Conservation (phyloP, 495 filamentous ascomycete species). For the Bacidia rubella region DNA sequence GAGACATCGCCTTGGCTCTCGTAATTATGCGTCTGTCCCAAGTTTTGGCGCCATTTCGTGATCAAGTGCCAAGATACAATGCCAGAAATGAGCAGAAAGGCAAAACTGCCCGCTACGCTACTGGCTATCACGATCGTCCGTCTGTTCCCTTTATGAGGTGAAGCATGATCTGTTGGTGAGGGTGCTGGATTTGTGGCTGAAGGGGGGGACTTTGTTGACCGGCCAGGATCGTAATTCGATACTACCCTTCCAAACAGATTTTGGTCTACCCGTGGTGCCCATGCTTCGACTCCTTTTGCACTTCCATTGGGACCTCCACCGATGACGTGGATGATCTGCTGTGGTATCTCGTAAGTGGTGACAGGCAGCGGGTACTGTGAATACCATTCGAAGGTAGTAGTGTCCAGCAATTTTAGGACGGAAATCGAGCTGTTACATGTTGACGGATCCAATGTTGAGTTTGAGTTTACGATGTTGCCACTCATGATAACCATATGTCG, state of each 20-base stretch:
- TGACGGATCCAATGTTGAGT: background rate
- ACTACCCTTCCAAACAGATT: background rate
- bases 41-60: background rate
- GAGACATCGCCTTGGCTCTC: too few relatives aligned
- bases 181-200: background rate
- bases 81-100: too few relatives aligned
- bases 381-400: constrained; percentile 5
- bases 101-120: too few relatives aligned
- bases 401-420: constrained; percentile 2
- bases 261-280: background rate
- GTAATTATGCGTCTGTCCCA: too few relatives aligned
- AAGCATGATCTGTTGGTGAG: background rate
- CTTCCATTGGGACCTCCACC: constrained; percentile 2
- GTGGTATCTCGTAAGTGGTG: background rate
- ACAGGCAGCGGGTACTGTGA: background rate
- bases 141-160: too few relatives aligned
- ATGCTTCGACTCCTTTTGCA: background rate
- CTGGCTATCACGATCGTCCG: too few relatives aligned
- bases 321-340: constrained; percentile 3
- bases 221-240: background rate
- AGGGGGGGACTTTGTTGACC: background rate
- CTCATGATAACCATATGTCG: constrained; percentile 8
- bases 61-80: too few relatives aligned
- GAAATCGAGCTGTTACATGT: background rate
- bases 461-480: background rate